These are phyloP conservation scores for Triticum turgidum DNA, from an alignment of 176 grass and related monocot species.

Conservation along the genomic window DNA sequence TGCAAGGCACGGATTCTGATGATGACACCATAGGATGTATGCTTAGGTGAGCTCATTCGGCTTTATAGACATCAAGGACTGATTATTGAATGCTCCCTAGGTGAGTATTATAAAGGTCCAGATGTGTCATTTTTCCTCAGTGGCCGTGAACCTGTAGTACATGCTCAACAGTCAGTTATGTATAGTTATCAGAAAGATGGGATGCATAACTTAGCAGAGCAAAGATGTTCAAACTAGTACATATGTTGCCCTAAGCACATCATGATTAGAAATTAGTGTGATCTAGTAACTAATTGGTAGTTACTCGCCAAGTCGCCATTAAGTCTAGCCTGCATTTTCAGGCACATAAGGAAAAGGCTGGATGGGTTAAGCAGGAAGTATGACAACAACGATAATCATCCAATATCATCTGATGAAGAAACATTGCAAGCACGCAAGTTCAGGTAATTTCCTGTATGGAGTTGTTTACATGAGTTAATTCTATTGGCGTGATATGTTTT, in stretches of 20 bases:
- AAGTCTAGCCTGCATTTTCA: too few species aligned
- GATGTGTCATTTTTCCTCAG: constrained; percentile 10
- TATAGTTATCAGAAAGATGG: not conserved
- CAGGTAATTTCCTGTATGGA: too few species aligned
- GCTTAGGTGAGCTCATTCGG: constrained; percentile 54
- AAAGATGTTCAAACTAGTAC: not conserved
- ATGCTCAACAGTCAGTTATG: not conserved
- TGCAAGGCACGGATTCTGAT: constrained; percentile 43
- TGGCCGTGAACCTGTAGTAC: constrained; percentile 4
- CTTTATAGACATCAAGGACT: constrained; percentile 19
- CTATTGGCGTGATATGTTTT: too few species aligned
- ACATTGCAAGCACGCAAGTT: too few species aligned
- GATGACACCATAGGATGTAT: constrained; percentile 52
- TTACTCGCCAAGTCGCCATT: too few species aligned
- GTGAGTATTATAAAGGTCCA: constrained; percentile 44
- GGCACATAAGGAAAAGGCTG: too few species aligned
- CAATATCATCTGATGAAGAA: too few species aligned
- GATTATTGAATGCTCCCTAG: not conserved
- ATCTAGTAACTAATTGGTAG: too few species aligned
- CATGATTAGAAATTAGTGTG: not conserved
- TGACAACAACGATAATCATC: too few species aligned
- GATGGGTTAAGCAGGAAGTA: too few species aligned
- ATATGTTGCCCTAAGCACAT: not conserved
- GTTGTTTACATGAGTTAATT: too few species aligned
- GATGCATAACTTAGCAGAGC: not conserved